Percentiles rank a stretch among this genome's conserved stretches.
phyloP scores from a whole-genome alignment of 1,139 yeast genomes.

The Suhomyces ambrosiae region DNA sequence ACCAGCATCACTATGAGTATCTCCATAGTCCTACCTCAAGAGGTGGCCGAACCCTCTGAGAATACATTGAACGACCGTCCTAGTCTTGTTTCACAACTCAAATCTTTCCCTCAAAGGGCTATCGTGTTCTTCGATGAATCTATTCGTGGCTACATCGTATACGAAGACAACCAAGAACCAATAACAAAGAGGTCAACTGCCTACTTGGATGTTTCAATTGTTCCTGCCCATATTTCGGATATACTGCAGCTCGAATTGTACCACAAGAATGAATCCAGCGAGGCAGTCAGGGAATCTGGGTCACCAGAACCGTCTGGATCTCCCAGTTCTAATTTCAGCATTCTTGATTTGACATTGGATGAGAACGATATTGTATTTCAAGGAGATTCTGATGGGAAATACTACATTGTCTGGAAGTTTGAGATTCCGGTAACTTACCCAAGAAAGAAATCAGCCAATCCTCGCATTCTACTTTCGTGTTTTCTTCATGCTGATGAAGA shows the following conservation, averaged over 20 bases:
- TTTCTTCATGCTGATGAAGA: constrained; percentile 20
- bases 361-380: constrained; percentile 18
- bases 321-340: constrained; percentile 16
- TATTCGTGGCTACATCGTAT: constrained; percentile 36
- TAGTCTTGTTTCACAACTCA: constrained; percentile 8
- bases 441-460: constrained; percentile 33
- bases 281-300: constrained; percentile 1
- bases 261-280: constrained; percentile 9
- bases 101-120: constrained; percentile 12
- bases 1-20: constrained; percentile 15
- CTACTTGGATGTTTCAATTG: constrained; percentile 30
- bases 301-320: constrained; percentile 4
- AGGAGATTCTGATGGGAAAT: constrained; percentile 14
- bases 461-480: constrained; percentile 32
- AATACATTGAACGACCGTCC: no score
- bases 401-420: constrained; percentile 35
- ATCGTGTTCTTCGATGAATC: constrained; percentile 43
- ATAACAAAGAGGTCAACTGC: constrained; percentile 17
- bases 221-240: constrained; percentile 29
- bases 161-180: constrained; percentile 17
- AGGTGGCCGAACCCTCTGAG: no score
- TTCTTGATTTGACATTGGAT: constrained; percentile 19
- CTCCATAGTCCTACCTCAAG: constrained; percentile 16
- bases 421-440: constrained; percentile 42
- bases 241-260: constrained; percentile 9